Percentiles rank a stretch among this genome's conserved stretches.
Conservation (phyloP, 805 yeast species). For the Saccharomycopsis schoenii region DNA sequence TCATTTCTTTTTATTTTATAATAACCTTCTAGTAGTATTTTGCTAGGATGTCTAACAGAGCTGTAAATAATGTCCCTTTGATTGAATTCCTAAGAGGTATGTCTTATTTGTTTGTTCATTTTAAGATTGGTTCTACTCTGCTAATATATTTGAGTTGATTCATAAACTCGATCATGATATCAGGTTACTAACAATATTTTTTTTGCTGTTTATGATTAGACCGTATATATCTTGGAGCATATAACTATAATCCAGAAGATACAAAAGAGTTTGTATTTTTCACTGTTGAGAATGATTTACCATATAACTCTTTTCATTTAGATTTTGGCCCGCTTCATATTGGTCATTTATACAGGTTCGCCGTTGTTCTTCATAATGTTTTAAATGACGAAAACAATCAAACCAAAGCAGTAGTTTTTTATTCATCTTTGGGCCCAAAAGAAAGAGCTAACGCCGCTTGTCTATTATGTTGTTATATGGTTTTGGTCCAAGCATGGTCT, state of each 20-base stretch:
- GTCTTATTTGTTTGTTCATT: background rate
- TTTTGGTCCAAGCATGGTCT: conserved; percentile 92
- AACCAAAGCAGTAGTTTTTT: conserved; percentile 83
- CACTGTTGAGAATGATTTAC: conserved; percentile 86
- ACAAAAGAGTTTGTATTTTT: conserved; percentile 70
- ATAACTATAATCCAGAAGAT: conserved; percentile 68
- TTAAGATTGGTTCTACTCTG: background rate
- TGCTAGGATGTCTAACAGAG: background rate
- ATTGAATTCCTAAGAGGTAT: conserved; percentile 17
- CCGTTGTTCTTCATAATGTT: conserved; percentile 86
- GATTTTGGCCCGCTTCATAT: conserved; percentile 96
- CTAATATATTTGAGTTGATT: background rate
- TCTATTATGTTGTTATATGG: conserved; percentile 87
- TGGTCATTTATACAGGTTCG: conserved; percentile 89
- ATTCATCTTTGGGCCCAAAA: conserved; percentile 71
- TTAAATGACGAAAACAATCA: conserved; percentile 77
- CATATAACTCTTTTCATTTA: conserved; percentile 89
- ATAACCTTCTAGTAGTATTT: background rate
- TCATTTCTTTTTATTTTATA: background rate
- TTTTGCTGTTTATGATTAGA: conserved; percentile 22
- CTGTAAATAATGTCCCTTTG: conserved; percentile 1
- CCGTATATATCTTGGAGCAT: conserved; percentile 85
- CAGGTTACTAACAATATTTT: background rate
- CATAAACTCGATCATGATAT: background rate
- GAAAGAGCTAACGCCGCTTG: conserved; percentile 93